Conservation (phyloP, 2,329 filamentous ascomycete genomes). For the Calonectria henricotiae region DNA sequence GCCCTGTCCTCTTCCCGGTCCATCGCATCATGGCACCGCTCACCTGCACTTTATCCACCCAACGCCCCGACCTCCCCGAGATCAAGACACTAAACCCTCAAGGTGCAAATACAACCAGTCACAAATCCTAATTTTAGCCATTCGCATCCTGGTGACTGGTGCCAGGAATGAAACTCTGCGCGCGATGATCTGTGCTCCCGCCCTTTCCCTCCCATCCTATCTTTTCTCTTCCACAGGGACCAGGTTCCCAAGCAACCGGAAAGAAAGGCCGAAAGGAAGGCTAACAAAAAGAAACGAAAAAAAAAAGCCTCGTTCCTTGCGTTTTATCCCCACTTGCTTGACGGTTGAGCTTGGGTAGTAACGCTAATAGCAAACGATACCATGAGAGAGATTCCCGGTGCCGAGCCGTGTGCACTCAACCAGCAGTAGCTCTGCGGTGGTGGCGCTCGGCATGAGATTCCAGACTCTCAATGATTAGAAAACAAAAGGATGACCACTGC, state of each 20-base stretch:
- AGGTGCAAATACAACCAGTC: neutral
- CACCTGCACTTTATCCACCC: neutral
- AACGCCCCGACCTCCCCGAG: neutral
- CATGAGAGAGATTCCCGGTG: neutral
- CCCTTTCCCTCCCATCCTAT: neutral
- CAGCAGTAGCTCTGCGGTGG: slow-evolving; percentile 14
- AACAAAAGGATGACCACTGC: neutral
- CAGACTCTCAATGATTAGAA: slow-evolving; percentile 4
- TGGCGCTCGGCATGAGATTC: slow-evolving; percentile 6
- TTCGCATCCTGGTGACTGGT: neutral
- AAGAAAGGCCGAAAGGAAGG: neutral
- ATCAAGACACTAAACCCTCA: slow-evolving; percentile 1
- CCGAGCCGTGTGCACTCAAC: neutral
- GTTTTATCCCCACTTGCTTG: neutral
- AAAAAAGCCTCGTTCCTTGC: neutral
- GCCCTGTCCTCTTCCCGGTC: neutral
- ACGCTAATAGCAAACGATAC: neutral
- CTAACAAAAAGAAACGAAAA: neutral
- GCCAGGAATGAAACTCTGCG: slow-evolving; percentile 11
- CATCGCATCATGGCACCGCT: slow-evolving; percentile 1
- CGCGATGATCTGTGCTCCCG: slow-evolving; percentile 17
- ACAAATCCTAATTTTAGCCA: slow-evolving; percentile 13
- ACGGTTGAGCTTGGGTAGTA: neutral
- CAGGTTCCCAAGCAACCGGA: neutral
- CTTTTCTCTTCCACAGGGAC: neutral